Conservation (phyloP, 2,329 filamentous ascomycete species). For the Calonectria pseudoturangicola region DNA sequence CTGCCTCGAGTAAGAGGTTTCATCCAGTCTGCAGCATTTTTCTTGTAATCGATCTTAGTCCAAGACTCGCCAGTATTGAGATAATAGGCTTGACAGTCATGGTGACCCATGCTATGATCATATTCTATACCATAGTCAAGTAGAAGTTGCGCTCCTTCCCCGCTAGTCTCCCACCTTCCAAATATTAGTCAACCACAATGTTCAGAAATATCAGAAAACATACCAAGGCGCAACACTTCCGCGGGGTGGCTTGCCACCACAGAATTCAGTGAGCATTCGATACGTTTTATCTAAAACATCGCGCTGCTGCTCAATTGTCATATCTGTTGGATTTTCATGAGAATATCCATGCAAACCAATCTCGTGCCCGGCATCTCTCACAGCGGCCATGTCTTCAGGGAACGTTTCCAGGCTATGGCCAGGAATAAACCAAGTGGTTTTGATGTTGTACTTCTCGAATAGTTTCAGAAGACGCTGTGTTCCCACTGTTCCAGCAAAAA, state of each 20-base stretch:
- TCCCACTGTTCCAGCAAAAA: slow-evolving; percentile 82
- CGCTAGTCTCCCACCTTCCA: slow-evolving; percentile 79
- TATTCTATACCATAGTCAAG: slow-evolving; percentile 81
- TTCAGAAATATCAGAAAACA: neutral
- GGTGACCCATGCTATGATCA: slow-evolving; percentile 77
- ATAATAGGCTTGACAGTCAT: slow-evolving; percentile 81
- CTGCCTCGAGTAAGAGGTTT: slow-evolving; percentile 75
- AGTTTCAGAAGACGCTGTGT: slow-evolving; percentile 80
- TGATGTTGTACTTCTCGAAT: slow-evolving; percentile 84
- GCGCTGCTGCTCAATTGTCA: slow-evolving; percentile 84
- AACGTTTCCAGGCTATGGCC: slow-evolving; percentile 70
- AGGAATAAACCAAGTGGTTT: slow-evolving; percentile 74
- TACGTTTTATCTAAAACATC: slow-evolving; percentile 87
- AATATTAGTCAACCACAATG: too few relatives aligned
- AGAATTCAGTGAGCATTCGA: slow-evolving; percentile 80
- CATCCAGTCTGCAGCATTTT: slow-evolving; percentile 54
- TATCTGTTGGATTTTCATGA: slow-evolving; percentile 83
- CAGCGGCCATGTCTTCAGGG: slow-evolving; percentile 65
- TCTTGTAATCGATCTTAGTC: slow-evolving; percentile 80
- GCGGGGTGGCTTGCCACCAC: slow-evolving; percentile 78
- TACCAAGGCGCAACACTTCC: slow-evolving; percentile 84
- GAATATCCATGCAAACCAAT: slow-evolving; percentile 78
- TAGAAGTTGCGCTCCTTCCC: slow-evolving; percentile 79
- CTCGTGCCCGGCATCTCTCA: slow-evolving; percentile 62
- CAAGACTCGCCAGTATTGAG: slow-evolving; percentile 79